phyloP scores from a whole-genome alignment of 2,329 filamentous ascomycete species.

The Colletotrichum gloeosporioides region DNA sequence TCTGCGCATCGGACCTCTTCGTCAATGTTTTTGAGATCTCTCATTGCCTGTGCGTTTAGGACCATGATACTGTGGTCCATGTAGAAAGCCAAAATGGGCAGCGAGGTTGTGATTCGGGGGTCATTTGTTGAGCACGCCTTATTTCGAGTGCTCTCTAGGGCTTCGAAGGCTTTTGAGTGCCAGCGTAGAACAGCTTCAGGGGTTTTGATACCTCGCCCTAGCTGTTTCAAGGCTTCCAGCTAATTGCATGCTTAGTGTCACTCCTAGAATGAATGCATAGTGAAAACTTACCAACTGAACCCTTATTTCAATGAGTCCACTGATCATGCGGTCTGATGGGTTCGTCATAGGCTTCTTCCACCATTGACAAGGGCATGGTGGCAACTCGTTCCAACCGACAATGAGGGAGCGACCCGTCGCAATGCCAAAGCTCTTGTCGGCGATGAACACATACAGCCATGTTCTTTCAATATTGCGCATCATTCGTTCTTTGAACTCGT shows the following conservation, averaged over 20 bases:
- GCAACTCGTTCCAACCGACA: slow-evolving; percentile 21
- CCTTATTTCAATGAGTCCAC: slow-evolving; percentile 27
- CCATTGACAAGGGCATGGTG: slow-evolving; percentile 5
- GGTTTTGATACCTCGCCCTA: slow-evolving; percentile 23
- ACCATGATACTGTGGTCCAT: slow-evolving; percentile 30
- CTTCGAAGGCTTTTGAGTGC: slow-evolving; percentile 22
- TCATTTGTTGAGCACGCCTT: not conserved
- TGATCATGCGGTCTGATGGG: slow-evolving; percentile 27
- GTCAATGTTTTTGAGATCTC: slow-evolving; percentile 25
- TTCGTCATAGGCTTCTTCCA: slow-evolving; percentile 24
- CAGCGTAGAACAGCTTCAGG: slow-evolving; percentile 21
- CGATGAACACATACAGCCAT: slow-evolving; percentile 20
- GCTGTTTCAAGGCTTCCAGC: not conserved
- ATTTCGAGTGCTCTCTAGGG: not conserved
- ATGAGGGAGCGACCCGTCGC: slow-evolving; percentile 10
- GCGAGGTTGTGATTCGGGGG: not conserved
- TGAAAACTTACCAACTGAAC: slow-evolving; percentile 20
- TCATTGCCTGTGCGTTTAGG: slow-evolving; percentile 28
- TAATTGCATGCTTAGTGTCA: not conserved
- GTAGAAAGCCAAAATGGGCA: slow-evolving; percentile 27
- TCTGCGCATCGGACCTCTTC: not conserved
- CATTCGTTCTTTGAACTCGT: slow-evolving; percentile 11
- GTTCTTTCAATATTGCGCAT: slow-evolving; percentile 18
- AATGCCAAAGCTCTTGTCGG: slow-evolving; percentile 22
- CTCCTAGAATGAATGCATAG: not conserved